Percentiles rank a stretch among this genome's conserved stretches.
These are phyloP conservation scores for Dipodascopsis uninucleata DNA, from an alignment of 805 yeast genomes.

Conservation along the genomic window DNA sequence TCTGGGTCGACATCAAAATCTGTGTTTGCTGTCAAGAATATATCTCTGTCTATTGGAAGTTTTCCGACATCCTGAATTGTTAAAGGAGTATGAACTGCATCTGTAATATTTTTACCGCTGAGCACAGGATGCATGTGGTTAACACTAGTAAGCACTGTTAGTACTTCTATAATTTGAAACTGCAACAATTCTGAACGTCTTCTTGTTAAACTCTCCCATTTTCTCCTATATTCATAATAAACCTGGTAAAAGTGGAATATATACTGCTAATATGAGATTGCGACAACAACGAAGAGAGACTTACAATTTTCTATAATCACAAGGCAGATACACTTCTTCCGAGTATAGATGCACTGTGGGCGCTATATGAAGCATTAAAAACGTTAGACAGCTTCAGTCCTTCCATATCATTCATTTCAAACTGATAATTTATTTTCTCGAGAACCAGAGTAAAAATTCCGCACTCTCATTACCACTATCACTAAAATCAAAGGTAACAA, in stretches of 20 bases:
- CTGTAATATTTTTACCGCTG: slow-evolving; percentile 34
- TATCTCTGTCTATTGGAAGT: slow-evolving; percentile 34
- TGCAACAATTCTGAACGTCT: no score
- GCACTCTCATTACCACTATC: no score
- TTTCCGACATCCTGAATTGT: slow-evolving; percentile 35
- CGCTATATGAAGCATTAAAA: slow-evolving; percentile 29
- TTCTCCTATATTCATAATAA: no score
- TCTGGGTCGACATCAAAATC: slow-evolving; percentile 73
- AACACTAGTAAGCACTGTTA: slow-evolving; percentile 36
- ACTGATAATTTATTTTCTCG: neutral
- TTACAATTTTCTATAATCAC: slow-evolving; percentile 62
- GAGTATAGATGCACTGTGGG: slow-evolving; percentile 84
- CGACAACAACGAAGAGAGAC: slow-evolving; percentile 38
- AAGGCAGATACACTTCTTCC: slow-evolving; percentile 83
- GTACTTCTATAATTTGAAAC: slow-evolving; percentile 60
- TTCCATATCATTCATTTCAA: neutral
- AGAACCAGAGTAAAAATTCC: no score
- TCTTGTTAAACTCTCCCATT: no score
- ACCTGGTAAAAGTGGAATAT: no score
- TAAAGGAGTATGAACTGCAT: slow-evolving; percentile 29
- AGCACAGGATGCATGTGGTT: slow-evolving; percentile 30
- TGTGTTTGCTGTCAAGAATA: slow-evolving; percentile 61
- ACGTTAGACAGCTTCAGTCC: no score
- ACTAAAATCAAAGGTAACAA: no score
- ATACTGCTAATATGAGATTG: no score